Evolutionary conservation across 2,329 filamentous ascomycete species (phyloP).

Genomic region (Penicillium aurantiogriseum): DNA sequence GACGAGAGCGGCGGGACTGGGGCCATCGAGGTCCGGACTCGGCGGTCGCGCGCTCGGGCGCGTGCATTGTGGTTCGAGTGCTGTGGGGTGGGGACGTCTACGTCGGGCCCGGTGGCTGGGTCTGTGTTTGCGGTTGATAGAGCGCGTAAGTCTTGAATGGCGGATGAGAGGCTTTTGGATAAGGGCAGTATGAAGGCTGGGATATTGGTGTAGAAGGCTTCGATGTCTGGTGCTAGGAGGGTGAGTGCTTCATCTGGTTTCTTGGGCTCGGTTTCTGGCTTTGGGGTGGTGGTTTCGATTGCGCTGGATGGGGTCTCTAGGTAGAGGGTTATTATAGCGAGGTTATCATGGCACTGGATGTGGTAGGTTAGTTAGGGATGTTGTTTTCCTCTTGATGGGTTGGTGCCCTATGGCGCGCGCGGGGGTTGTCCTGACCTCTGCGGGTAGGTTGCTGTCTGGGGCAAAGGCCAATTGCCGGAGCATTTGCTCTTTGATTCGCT

Average conservation of each 20-base stretch:
- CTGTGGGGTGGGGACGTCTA: constrained; percentile 4
- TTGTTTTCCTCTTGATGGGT: not conserved
- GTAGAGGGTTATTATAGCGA: constrained; percentile 40
- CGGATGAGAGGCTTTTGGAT: constrained; percentile 26
- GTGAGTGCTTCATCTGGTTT: constrained; percentile 27
- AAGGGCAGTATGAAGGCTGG: constrained; percentile 26
- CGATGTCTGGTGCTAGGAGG: constrained; percentile 37
- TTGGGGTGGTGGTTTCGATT: constrained; percentile 18
- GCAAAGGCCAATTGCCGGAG: constrained; percentile 36
- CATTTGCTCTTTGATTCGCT: constrained; percentile 33
- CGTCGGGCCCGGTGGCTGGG: not conserved
- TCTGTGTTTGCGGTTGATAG: constrained; percentile 25
- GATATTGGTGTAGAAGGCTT: constrained; percentile 35
- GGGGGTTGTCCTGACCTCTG: constrained; percentile 31
- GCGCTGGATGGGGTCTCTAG: constrained; percentile 31
- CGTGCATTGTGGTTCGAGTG: constrained; percentile 18
- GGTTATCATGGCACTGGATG: constrained; percentile 34
- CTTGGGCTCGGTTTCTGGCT: constrained; percentile 11
- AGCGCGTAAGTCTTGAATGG: constrained; percentile 29
- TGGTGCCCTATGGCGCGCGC: not conserved
- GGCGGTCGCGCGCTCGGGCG: constrained; percentile 22
- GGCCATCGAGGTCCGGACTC: constrained; percentile 24
- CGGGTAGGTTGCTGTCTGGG: constrained; percentile 31
- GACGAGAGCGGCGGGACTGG: constrained; percentile 25
- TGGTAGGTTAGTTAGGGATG: not conserved